Percentiles rank a stretch among this genome's conserved stretches.
phyloP scores from a whole-genome alignment of 164 flowering plant species.

The Houttuynia cordata region DNA sequence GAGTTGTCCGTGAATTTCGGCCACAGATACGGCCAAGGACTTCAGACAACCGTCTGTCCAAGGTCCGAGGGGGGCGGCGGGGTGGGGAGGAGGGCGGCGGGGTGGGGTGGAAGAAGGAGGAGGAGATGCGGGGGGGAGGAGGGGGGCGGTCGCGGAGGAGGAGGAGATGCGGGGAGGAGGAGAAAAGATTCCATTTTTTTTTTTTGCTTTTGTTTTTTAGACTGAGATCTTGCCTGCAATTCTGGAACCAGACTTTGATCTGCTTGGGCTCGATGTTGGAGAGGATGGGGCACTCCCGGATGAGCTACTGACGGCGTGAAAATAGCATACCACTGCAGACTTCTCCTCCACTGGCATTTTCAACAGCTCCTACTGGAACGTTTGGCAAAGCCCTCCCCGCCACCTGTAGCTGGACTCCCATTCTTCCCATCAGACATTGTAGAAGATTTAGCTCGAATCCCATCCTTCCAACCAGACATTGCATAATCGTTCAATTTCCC shows the following conservation, averaged over 20 bases:
- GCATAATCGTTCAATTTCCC: neutral
- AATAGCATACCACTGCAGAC: neutral
- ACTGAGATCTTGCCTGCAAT: slow-evolving; percentile 39
- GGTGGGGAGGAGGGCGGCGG: too few species aligned
- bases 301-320: slow-evolving; percentile 38
- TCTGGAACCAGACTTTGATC: slow-evolving; percentile 87
- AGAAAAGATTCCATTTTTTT: neutral
- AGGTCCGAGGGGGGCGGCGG: too few species aligned
- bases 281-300: slow-evolving; percentile 61
- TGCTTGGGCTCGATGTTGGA: slow-evolving; percentile 70
- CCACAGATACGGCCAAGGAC: too few species aligned
- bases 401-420: neutral
- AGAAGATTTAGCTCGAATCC: too few species aligned
- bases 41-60: too few species aligned
- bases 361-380: neutral
- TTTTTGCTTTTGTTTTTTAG: neutral
- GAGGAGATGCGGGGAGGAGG: too few species aligned
- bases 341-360: neutral
- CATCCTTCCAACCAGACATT: neutral
- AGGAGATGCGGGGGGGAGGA: too few species aligned
- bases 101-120: too few species aligned
- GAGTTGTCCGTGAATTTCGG: too few species aligned
- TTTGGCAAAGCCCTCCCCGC: neutral
- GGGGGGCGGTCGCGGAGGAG: too few species aligned
- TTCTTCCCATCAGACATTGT: too few species aligned